Conservation (phyloP, 352 stramenopile genomes). For the Elongisporangium anandrum region DNA sequence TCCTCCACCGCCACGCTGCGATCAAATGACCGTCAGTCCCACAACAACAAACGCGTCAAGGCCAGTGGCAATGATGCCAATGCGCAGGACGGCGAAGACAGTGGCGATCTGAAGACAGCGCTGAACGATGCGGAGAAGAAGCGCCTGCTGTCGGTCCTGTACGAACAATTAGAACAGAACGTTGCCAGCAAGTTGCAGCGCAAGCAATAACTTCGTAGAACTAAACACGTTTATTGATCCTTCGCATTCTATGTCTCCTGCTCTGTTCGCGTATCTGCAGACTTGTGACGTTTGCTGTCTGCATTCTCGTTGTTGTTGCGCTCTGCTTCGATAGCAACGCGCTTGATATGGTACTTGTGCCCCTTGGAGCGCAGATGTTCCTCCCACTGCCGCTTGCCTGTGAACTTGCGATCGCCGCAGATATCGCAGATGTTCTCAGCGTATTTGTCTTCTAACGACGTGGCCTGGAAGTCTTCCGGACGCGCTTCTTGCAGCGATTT, state of each 20-base stretch:
- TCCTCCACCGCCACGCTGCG: slow-evolving; percentile 39
- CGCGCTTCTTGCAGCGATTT: slow-evolving; percentile 43
- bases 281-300: slow-evolving; percentile 5
- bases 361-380: slow-evolving; percentile 76
- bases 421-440: slow-evolving; percentile 50
- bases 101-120: slow-evolving; percentile 20
- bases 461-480: slow-evolving; percentile 31
- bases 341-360: slow-evolving; percentile 78
- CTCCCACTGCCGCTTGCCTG: slow-evolving; percentile 61
- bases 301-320: slow-evolving; percentile 36
- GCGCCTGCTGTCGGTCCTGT: slow-evolving; percentile 50
- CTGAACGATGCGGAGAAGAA: slow-evolving; percentile 42
- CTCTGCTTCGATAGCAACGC: slow-evolving; percentile 12
- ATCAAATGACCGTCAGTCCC: not conserved
- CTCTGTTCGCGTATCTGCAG: slow-evolving; percentile 11
- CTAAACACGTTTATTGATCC: slow-evolving; percentile 6
- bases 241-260: slow-evolving; percentile 4
- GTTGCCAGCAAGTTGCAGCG: slow-evolving; percentile 33
- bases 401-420: slow-evolving; percentile 64
- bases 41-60: slow-evolving; percentile 7
- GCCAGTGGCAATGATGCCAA: slow-evolving; percentile 1
- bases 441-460: slow-evolving; percentile 55
- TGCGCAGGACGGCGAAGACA: slow-evolving; percentile 1
- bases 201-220: slow-evolving; percentile 35
- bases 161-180: slow-evolving; percentile 55